phyloP scores from a whole-genome alignment of 2,329 filamentous ascomycete species.

The Simplicillium sp. region DNA sequence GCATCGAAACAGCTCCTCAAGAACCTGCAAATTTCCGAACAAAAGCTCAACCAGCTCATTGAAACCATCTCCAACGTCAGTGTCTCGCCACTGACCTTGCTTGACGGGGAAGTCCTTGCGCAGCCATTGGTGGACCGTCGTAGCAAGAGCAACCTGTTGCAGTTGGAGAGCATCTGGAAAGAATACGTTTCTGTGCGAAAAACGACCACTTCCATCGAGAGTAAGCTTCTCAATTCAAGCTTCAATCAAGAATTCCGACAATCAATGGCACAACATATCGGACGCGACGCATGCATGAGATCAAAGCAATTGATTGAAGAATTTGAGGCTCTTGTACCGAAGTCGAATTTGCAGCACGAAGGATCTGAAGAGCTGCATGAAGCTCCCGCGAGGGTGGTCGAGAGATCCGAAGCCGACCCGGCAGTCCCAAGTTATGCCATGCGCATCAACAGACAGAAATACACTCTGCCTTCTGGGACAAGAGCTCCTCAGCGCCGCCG shows the following conservation, averaged over 20 bases:
- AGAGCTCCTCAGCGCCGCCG: too few relatives aligned
- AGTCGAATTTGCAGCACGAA: not conserved
- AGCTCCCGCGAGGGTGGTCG: not conserved
- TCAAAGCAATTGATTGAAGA: conserved; percentile 14
- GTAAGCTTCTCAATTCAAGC: conserved; percentile 21
- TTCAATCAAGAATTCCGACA: conserved; percentile 17
- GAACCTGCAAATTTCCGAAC: conserved; percentile 16
- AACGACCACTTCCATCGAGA: conserved; percentile 21
- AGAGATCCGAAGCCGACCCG: not conserved
- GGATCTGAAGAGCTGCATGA: not conserved
- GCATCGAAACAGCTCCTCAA: conserved; percentile 9
- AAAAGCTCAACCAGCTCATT: too few relatives aligned
- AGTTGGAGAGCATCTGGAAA: conserved; percentile 23
- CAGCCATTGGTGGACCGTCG: too few relatives aligned
- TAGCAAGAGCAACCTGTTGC: conserved; percentile 17
- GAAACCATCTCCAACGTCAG: too few relatives aligned
- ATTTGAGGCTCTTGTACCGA: conserved; percentile 6
- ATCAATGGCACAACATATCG: conserved; percentile 19
- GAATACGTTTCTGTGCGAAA: conserved; percentile 19
- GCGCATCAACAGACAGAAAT: too few relatives aligned
- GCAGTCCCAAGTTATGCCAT: too few relatives aligned
- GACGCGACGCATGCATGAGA: conserved; percentile 10
- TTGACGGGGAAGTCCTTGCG: too few relatives aligned
- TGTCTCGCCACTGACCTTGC: too few relatives aligned
- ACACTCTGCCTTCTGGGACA: too few relatives aligned